Evolutionary conservation across 768 basidiomycete genomes (phyloP), one percentile per base, ranked within the genome.

Genomic region (Neoboletus magnificus): DNA sequence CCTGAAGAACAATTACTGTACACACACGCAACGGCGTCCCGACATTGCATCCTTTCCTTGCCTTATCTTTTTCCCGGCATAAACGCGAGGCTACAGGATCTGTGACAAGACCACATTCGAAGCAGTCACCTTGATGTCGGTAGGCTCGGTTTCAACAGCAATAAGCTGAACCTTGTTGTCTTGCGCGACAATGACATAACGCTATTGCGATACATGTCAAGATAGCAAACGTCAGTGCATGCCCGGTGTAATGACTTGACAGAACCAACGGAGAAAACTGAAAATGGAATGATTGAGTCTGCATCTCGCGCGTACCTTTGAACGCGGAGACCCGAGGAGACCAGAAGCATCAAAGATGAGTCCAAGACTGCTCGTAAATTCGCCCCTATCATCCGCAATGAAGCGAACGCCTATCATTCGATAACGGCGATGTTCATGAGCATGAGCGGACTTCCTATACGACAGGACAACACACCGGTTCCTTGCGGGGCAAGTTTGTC

Each of bases 351-450:
- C 84, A 56, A 86, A 85, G 36, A 82, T 58, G 15, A 87, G 76
- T 1, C 87, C 87, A 44, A 84, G 66, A 8, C 74, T 72, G 22
- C 78, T 72, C 12, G 79, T 73, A 62, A 86, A 79, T 4, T 78
- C 70, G 27, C 79, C 89, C 52, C 78, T 77, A 69, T 93, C 90
- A 57, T 89, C 88, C 11, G 85, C 79, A 48, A 86, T 79, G 71
- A 88, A 87, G 40, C 76, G 80, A 37, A 85, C 74, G 0, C 71
- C 83, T 85, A 54, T 25, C 35, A 2, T 48, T 43, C 11, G 4
- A 8, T 37, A n/a, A 27, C 5, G 5, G 27, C 27, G 27, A 27
- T 3, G 25, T 27, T 12, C 12, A 54, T 44, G 3, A 15, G 39
- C 20, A n/a, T 13, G 52, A 60, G 57, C 46, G 7, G 25, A 11